Conservation (phyloP, 2,329 filamentous ascomycete species). For the Xylariales sp. region DNA sequence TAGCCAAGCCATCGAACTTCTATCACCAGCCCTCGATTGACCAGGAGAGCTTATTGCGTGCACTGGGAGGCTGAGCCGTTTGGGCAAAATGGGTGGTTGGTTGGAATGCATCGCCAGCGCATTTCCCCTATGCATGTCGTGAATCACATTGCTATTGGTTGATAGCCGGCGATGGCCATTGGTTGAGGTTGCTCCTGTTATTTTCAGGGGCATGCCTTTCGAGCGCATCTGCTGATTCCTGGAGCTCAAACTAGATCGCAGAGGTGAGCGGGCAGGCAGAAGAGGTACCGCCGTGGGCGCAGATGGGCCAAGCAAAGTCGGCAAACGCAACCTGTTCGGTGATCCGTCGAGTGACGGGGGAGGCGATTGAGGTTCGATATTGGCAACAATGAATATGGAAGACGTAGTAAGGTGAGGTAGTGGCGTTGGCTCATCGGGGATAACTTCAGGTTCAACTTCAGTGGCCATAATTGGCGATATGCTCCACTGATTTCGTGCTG, state of each 20-base stretch:
- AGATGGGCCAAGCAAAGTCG: conserved; percentile 1
- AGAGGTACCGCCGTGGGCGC: no score
- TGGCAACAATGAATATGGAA: conserved; percentile 17
- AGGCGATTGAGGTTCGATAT: conserved; percentile 5
- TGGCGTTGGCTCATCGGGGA: conserved; percentile 2
- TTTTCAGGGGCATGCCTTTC: no score
- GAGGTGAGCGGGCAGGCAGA: no score
- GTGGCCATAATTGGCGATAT: conserved; percentile 9
- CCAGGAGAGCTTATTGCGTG: no score
- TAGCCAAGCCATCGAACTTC: neutral
- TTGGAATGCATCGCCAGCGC: neutral
- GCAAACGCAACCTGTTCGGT: conserved; percentile 2
- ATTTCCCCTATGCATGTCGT: no score
- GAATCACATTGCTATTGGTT: no score
- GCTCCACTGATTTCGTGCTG: conserved; percentile 2
- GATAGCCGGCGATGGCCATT: no score
- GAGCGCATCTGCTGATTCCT: no score
- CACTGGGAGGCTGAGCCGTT: no score
- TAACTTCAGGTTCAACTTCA: conserved; percentile 11
- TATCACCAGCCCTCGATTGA: neutral
- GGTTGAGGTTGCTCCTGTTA: no score
- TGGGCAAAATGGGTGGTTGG: neutral
- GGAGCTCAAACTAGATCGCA: no score
- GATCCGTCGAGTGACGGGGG: no score
- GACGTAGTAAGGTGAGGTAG: conserved; percentile 15